phyloP scores from a whole-genome alignment of 2,329 filamentous ascomycete genomes.

The Alternaria sp. region DNA sequence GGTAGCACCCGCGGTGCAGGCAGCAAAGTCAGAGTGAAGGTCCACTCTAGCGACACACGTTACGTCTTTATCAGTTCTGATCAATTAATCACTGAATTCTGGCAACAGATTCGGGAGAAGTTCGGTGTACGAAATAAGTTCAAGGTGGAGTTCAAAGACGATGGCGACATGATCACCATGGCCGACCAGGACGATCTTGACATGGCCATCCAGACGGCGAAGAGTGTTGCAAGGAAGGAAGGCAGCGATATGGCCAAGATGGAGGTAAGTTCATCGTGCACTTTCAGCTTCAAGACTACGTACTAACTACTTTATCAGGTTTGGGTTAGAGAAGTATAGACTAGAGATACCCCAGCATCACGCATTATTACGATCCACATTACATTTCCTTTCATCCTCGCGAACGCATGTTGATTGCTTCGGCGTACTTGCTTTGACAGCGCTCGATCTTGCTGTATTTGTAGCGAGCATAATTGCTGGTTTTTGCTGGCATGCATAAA shows the following conservation, averaged over 20 bases:
- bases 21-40: slow-evolving; percentile 84
- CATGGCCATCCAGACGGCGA: slow-evolving; percentile 77
- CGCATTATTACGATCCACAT: slow-evolving; percentile 26
- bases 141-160: slow-evolving; percentile 88
- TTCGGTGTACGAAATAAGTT: slow-evolving; percentile 79
- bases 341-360: slow-evolving; percentile 48
- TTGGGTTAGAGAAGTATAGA: slow-evolving; percentile 54
- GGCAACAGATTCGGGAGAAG: slow-evolving; percentile 82
- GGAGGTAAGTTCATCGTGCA: slow-evolving; percentile 72
- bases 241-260: slow-evolving; percentile 86
- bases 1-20: slow-evolving; percentile 62
- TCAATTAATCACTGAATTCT: slow-evolving; percentile 77
- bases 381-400: slow-evolving; percentile 19
- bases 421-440: slow-evolving; percentile 16
- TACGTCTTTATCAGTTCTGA: slow-evolving; percentile 84
- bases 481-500: slow-evolving; percentile 5
- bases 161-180: slow-evolving; percentile 97
- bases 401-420: slow-evolving; percentile 13
- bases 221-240: slow-evolving; percentile 72
- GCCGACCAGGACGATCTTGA: slow-evolving; percentile 96
- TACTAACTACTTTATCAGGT: slow-evolving; percentile 53
- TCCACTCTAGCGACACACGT: slow-evolving; percentile 83
- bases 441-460: slow-evolving; percentile 32
- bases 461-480: slow-evolving; percentile 37
- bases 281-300: neutral